phyloP scores from a whole-genome alignment of 2,329 filamentous ascomycete species.

The Sordariomycetes sp. region DNA sequence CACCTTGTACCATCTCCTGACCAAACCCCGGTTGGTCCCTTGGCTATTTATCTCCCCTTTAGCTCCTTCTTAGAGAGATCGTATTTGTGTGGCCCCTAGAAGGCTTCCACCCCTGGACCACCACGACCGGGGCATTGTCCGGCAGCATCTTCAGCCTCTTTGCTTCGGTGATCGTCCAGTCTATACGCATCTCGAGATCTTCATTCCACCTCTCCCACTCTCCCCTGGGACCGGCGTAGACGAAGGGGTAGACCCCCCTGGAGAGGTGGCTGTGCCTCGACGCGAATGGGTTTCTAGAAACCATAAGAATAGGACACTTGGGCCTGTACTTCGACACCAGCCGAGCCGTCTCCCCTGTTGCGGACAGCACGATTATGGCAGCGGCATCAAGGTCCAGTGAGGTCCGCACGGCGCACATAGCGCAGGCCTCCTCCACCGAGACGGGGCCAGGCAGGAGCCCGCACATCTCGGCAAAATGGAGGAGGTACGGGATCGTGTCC shows the following conservation, averaged over 20 bases:
- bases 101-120: conserved; percentile 1
- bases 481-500: conserved; percentile 94
- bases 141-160: neutral
- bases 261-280: conserved; percentile 90
- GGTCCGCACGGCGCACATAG: conserved; percentile 92
- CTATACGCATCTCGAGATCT: neutral
- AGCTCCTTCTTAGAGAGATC: neutral
- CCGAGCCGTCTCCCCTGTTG: conserved; percentile 87
- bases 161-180: neutral
- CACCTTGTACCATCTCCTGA: too few relatives aligned
- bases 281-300: conserved; percentile 75
- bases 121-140: neutral
- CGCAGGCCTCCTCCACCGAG: conserved; percentile 81
- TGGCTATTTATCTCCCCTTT: too few relatives aligned
- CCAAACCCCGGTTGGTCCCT: too few relatives aligned
- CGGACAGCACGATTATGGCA: conserved; percentile 92
- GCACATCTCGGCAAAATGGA: conserved; percentile 91
- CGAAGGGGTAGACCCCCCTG: conserved; percentile 82
- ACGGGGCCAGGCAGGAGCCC: conserved; percentile 74
- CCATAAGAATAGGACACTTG: conserved; percentile 98
- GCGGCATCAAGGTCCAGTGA: conserved; percentile 94
- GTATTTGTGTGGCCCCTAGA: neutral
- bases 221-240: neutral
- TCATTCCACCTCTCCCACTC: neutral
- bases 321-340: conserved; percentile 97